Conservation (phyloP, 2,329 filamentous ascomycete genomes). For the Aspergillus neoniger region DNA sequence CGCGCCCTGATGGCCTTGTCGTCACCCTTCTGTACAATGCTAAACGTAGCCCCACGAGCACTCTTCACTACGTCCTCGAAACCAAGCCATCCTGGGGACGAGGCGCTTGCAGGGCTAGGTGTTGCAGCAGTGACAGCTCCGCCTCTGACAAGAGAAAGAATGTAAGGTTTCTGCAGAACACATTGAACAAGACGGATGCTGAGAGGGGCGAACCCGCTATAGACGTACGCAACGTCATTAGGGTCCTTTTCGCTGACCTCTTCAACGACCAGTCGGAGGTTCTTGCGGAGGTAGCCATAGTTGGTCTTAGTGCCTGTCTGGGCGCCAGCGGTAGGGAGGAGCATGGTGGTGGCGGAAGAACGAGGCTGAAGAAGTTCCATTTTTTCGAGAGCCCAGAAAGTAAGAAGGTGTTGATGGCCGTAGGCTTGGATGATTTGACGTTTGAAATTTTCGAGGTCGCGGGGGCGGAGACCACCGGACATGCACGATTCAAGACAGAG, state of each 20-base stretch:
- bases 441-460: conserved; percentile 87
- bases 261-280: conserved; percentile 85
- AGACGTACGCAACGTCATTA: conserved; percentile 95
- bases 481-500: conserved; percentile 91
- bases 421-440: conserved; percentile 88
- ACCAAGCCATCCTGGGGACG: conserved; percentile 81
- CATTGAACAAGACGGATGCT: conserved; percentile 90
- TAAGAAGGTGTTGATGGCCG: conserved; percentile 91
- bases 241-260: conserved; percentile 95
- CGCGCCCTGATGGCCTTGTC: conserved; percentile 89
- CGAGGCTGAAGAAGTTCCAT: conserved; percentile 80
- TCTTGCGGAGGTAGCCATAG: conserved; percentile 83
- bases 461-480: conserved; percentile 80
- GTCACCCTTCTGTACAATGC: conserved; percentile 86
- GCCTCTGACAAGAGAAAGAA: conserved; percentile 70
- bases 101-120: conserved; percentile 54
- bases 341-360: conserved; percentile 73
- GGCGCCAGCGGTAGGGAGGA: conserved; percentile 72
- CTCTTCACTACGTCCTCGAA: conserved; percentile 93
- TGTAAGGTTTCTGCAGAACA: conserved; percentile 84
- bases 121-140: conserved; percentile 52
- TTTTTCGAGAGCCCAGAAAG: conserved; percentile 83
- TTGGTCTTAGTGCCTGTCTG: conserved; percentile 76
- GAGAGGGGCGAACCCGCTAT: conserved; percentile 93
- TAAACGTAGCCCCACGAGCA: conserved; percentile 84